Conservation (phyloP, 129 eudicot species). For the Artemisia annua region DNA sequence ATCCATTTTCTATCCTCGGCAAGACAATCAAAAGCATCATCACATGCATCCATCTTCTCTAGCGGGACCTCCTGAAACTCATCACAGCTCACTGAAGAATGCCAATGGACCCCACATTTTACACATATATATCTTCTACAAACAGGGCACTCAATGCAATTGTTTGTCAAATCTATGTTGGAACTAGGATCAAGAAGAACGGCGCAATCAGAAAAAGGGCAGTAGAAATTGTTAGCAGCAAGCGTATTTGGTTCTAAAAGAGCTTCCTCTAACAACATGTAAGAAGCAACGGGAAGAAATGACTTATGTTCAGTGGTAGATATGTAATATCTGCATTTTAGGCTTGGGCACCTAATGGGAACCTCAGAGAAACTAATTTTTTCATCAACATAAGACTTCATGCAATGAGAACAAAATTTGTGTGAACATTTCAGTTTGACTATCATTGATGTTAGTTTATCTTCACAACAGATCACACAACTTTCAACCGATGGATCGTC, state of each 20-base stretch:
- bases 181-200: conserved; percentile 61
- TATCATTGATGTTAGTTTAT: conserved; percentile 62
- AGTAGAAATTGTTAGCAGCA: conserved; percentile 44
- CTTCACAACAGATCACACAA: conserved; percentile 71
- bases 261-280: conserved; percentile 49
- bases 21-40: conserved; percentile 28
- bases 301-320: conserved; percentile 58
- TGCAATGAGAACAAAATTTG: conserved; percentile 82
- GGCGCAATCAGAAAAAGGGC: conserved; percentile 75
- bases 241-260: conserved; percentile 47
- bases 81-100: conserved; percentile 67
- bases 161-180: conserved; percentile 40
- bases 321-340: conserved; percentile 64
- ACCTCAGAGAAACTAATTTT: conserved; percentile 51
- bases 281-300: conserved; percentile 76
- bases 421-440: conserved; percentile 79
- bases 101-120: conserved; percentile 89
- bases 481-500: conserved; percentile 37
- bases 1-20: conserved; percentile 48
- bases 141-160: conserved; percentile 72
- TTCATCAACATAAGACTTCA: conserved; percentile 74
- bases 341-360: conserved; percentile 76
- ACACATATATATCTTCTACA: conserved; percentile 67
- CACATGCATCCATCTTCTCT: conserved; percentile 44
- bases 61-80: conserved; percentile 59